Percentiles rank a stretch among this genome's conserved stretches.
Evolutionary conservation across 2,329 filamentous ascomycete species (phyloP).

Genomic region (Penicillium sp.): DNA sequence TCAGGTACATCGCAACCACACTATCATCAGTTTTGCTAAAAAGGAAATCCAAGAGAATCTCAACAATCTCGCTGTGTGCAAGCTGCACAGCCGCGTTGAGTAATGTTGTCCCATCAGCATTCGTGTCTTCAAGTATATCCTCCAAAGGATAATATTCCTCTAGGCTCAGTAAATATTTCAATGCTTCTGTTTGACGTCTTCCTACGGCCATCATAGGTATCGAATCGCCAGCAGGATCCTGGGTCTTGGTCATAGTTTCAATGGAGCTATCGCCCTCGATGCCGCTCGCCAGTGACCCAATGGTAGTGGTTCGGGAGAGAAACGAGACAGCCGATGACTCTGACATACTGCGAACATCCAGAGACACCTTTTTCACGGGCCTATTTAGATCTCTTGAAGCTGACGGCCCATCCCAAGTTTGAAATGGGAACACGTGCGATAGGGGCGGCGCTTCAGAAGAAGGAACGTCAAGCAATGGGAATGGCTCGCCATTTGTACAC

Average conservation of each 20-base stretch:
- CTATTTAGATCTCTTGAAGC: conserved; percentile 47
- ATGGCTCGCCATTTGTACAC: conserved; percentile 18
- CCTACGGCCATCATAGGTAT: conserved; percentile 84
- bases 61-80: conserved; percentile 71
- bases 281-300: conserved; percentile 69
- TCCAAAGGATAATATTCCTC: conserved; percentile 71
- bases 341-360: conserved; percentile 87
- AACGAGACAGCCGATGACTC: conserved; percentile 82
- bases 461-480: conserved; percentile 9
- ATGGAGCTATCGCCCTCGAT: conserved; percentile 86
- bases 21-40: conserved; percentile 56
- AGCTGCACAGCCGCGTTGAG: conserved; percentile 88
- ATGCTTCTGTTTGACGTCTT: conserved; percentile 65
- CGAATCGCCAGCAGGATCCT: conserved; percentile 72
- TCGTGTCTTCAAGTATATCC: conserved; percentile 76
- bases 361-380: conserved; percentile 74
- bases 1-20: conserved; percentile 66
- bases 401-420: conserved; percentile 56
- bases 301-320: conserved; percentile 73
- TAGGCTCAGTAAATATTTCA: conserved; percentile 77
- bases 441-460: conserved; percentile 47
- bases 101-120: conserved; percentile 85
- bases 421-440: conserved; percentile 89
- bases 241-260: conserved; percentile 58
- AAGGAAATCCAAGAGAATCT: conserved; percentile 72